These are phyloP conservation scores for Lasiodiplodia theobromae DNA, from an alignment of 2,329 filamentous ascomycete genomes.

Conservation along the genomic window DNA sequence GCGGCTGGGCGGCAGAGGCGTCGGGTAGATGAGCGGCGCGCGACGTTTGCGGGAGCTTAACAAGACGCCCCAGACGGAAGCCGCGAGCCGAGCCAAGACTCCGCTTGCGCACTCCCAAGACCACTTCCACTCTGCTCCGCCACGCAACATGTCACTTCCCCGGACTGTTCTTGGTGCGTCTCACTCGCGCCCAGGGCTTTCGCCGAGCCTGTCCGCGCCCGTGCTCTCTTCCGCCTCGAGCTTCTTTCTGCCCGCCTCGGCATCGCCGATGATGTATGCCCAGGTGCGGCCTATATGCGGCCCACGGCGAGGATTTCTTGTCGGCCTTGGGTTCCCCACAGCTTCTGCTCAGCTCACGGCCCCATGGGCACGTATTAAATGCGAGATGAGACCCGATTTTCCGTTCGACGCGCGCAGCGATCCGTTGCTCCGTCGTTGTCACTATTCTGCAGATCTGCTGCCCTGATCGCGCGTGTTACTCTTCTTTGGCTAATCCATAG, in stretches of 20 bases:
- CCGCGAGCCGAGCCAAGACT: slow-evolving; percentile 12
- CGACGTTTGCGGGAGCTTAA: slow-evolving; percentile 11
- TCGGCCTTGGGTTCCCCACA: slow-evolving; percentile 16
- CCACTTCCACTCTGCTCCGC: slow-evolving; percentile 6
- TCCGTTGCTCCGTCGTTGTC: neutral
- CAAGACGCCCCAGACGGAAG: slow-evolving; percentile 5
- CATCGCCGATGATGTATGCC: slow-evolving; percentile 12
- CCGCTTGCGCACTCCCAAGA: slow-evolving; percentile 19
- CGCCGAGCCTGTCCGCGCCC: neutral
- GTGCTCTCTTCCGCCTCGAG: neutral
- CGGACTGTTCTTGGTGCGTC: neutral
- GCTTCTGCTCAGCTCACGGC: neutral
- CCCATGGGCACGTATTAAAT: slow-evolving; percentile 7
- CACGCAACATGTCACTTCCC: neutral
- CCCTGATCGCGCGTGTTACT: neutral
- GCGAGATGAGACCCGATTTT: slow-evolving; percentile 7
- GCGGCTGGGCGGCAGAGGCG: slow-evolving; percentile 16
- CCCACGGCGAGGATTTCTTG: slow-evolving; percentile 19
- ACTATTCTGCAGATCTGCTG: neutral
- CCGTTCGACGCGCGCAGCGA: neutral
- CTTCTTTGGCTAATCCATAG: neutral
- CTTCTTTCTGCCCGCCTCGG: slow-evolving; percentile 2
- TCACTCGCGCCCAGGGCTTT: neutral
- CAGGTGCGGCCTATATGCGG: neutral
- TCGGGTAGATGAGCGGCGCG: neutral